Evolutionary conservation across 2,329 filamentous ascomycete genomes (phyloP).

Genomic region (Diaporthe humulicola): DNA sequence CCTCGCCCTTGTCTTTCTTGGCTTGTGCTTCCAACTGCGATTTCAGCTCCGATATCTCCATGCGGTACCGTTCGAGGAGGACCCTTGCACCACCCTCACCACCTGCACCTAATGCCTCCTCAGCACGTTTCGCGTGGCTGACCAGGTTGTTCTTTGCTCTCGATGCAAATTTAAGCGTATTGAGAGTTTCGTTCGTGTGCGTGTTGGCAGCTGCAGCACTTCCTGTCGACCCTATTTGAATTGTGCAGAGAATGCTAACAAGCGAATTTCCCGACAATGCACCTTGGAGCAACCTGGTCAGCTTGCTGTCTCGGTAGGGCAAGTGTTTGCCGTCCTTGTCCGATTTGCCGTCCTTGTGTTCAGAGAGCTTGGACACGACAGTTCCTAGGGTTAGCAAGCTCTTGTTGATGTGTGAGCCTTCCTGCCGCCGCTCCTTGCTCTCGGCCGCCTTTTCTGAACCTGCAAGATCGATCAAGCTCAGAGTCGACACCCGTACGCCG

Average conservation of each 20-base stretch:
- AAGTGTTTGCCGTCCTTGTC: slow-evolving; percentile 93
- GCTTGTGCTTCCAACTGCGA: slow-evolving; percentile 86
- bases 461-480: slow-evolving; percentile 95
- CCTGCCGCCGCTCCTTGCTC: slow-evolving; percentile 91
- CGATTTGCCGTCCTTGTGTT: slow-evolving; percentile 80
- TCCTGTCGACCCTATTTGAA: slow-evolving; percentile 85
- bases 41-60: slow-evolving; percentile 89
- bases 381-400: slow-evolving; percentile 94
- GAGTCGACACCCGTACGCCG: slow-evolving; percentile 92
- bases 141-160: slow-evolving; percentile 98
- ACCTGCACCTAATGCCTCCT: slow-evolving; percentile 84
- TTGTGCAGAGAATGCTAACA: slow-evolving; percentile 97
- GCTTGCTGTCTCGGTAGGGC: slow-evolving; percentile 96
- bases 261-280: slow-evolving; percentile 93
- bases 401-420: slow-evolving; percentile 99
- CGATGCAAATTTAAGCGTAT: slow-evolving; percentile 96
- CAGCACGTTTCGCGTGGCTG: slow-evolving; percentile 94
- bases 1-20: slow-evolving; percentile 70
- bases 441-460: slow-evolving; percentile 97
- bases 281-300: slow-evolving; percentile 91
- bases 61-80: slow-evolving; percentile 89
- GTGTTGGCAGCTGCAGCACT: slow-evolving; percentile 78
- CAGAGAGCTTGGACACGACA: slow-evolving; percentile 93
- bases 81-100: slow-evolving; percentile 90
- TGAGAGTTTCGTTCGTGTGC: slow-evolving; percentile 90